These are phyloP conservation scores for Pyrus pyrifolia DNA, from an alignment of 306 rosid species.

Conservation along the genomic window DNA sequence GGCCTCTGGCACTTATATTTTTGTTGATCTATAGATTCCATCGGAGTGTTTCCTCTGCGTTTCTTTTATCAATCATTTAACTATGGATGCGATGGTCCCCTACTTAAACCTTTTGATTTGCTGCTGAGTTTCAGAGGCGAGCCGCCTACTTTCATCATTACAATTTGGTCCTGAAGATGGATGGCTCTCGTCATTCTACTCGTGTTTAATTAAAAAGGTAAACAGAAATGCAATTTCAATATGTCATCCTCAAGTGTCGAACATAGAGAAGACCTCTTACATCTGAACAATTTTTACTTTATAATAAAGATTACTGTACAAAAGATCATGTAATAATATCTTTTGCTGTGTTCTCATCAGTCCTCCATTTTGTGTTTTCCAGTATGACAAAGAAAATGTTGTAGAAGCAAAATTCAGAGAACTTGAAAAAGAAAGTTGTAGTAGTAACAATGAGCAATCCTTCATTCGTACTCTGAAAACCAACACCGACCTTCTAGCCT, in stretches of 20 bases:
- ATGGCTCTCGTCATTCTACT: constrained; percentile 91
- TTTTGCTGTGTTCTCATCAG: constrained; percentile 3
- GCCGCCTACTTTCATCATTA: constrained; percentile 61
- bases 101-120: constrained; percentile 10
- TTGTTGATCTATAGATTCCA: neutral
- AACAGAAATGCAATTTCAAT: constrained; percentile 9
- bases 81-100: neutral
- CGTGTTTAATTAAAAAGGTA: constrained; percentile 90
- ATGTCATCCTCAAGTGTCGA: constrained; percentile 13
- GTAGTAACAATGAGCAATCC: constrained; percentile 52
- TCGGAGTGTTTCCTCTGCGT: neutral
- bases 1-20: neutral
- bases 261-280: neutral
- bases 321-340: neutral
- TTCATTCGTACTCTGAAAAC: constrained; percentile 57
- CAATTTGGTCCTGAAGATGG: constrained; percentile 87
- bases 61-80: neutral
- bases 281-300: neutral
- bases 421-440: constrained; percentile 69
- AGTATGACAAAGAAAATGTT: constrained; percentile 82
- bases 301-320: neutral
- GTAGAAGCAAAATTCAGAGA: constrained; percentile 80
- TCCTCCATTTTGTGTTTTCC: constrained; percentile 21
- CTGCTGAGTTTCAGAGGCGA: constrained; percentile 55
- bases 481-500: constrained; percentile 84